These are phyloP conservation scores for Apiosordaria backusii DNA, from an alignment of 495 filamentous ascomycete species.

Conservation along the genomic window DNA sequence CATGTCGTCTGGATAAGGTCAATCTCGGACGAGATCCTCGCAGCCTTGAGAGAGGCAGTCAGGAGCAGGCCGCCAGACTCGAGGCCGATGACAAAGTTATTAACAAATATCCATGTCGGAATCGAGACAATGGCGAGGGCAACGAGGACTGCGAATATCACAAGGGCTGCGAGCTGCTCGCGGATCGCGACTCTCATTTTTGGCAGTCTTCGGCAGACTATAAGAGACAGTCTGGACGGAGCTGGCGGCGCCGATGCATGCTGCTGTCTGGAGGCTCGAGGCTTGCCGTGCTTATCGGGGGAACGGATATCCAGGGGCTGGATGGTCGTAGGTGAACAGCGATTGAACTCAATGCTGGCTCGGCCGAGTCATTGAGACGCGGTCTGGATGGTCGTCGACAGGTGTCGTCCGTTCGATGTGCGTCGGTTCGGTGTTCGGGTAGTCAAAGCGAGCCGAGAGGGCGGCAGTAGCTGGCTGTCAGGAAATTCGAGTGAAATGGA, in stretches of 20 bases:
- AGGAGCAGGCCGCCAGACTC: slow-evolving; percentile 59
- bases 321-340: background rate
- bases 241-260: slow-evolving; percentile 24
- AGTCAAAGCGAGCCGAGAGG: background rate
- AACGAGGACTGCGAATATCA: slow-evolving; percentile 64
- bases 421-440: background rate
- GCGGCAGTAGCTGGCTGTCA: background rate
- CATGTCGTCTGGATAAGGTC: slow-evolving; percentile 68
- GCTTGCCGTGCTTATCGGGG: background rate
- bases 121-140: slow-evolving; percentile 55
- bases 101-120: slow-evolving; percentile 66
- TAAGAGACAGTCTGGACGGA: slow-evolving; percentile 26
- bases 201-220: slow-evolving; percentile 29
- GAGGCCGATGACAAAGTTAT: slow-evolving; percentile 66
- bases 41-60: slow-evolving; percentile 80
- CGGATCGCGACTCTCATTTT: slow-evolving; percentile 81
- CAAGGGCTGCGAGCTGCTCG: slow-evolving; percentile 73
- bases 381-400: background rate
- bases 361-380: background rate
- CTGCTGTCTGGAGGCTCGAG: slow-evolving; percentile 2
- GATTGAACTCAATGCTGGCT: background rate
- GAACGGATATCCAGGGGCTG: background rate
- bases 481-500: background rate
- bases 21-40: slow-evolving; percentile 72
- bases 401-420: background rate